Evolutionary conservation across 345 rosid species (phyloP).

Genomic region (Acer saccharum): DNA sequence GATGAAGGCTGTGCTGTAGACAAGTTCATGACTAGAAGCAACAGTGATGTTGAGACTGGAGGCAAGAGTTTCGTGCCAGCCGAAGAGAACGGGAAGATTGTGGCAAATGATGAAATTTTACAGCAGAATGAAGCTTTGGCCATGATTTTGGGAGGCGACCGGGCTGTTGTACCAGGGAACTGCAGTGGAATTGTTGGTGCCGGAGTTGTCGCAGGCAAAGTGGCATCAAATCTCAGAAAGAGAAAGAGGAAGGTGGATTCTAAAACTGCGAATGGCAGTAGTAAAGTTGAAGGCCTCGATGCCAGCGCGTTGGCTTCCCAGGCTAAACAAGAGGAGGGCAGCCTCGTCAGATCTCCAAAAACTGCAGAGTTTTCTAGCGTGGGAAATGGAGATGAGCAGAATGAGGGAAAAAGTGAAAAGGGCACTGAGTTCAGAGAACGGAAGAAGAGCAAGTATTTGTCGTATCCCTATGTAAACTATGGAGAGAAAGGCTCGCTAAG

Average conservation of each 20-base stretch:
- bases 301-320: constrained; percentile 14
- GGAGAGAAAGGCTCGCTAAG: constrained; percentile 28
- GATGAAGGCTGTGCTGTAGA: constrained; percentile 26
- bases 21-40: constrained; percentile 11
- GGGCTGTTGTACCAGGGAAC: constrained; percentile 13
- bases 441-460: constrained; percentile 72
- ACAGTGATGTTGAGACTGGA: constrained; percentile 8
- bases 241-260: constrained; percentile 31
- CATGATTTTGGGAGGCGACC: constrained; percentile 13
- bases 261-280: constrained; percentile 15
- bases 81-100: constrained; percentile 8
- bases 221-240: constrained; percentile 32
- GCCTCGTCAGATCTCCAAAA: constrained; percentile 9
- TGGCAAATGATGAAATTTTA: constrained; percentile 14
- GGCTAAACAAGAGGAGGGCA: constrained; percentile 14
- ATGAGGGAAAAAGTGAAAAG: constrained; percentile 28
- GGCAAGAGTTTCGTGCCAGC: constrained; percentile 9
- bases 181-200: constrained; percentile 15
- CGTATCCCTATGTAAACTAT: constrained; percentile 62
- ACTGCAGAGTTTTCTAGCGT: constrained; percentile 13
- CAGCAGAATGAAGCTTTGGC: constrained; percentile 25
- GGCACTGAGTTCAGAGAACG: constrained; percentile 53
- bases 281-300: constrained; percentile 30
- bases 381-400: constrained; percentile 16
- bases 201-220: constrained; percentile 24